Conservation (phyloP, 2,329 filamentous ascomycete genomes). For the Aspergillus cejpii region DNA sequence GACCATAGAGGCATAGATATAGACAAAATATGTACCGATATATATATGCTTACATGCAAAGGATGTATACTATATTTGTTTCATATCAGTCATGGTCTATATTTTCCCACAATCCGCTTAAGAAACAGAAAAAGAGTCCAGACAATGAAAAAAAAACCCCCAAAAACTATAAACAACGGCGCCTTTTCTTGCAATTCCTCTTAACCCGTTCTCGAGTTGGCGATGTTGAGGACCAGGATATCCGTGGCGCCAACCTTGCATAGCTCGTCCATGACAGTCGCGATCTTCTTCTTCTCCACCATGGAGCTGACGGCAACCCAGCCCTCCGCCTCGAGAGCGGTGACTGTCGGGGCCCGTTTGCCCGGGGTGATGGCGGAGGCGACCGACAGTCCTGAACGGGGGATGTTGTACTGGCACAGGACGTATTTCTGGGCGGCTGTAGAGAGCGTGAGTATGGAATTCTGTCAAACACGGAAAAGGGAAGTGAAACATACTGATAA, state of each 20-base stretch:
- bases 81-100: not conserved
- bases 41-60: not conserved
- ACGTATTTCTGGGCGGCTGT: constrained; percentile 81
- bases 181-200: constrained; percentile 1
- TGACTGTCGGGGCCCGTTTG: constrained; percentile 87
- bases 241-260: constrained; percentile 70
- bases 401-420: constrained; percentile 92
- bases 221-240: constrained; percentile 77
- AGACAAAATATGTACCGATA: not conserved
- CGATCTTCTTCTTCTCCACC: constrained; percentile 83
- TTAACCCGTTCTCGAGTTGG: constrained; percentile 60
- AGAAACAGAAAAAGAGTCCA: constrained; percentile 7
- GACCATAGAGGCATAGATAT: constrained; percentile 4
- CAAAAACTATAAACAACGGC: constrained; percentile 7
- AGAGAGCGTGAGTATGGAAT: not conserved
- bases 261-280: constrained; percentile 78
- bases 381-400: constrained; percentile 58
- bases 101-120: not conserved
- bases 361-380: constrained; percentile 80
- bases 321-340: constrained; percentile 74
- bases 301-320: constrained; percentile 95
- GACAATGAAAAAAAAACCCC: constrained; percentile 5
- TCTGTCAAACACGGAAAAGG: constrained; percentile 1
- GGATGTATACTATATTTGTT: too few relatives aligned
- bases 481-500: constrained; percentile 60